Evolutionary conservation across 228 moss, liverwort and hornwort species (phyloP).

Genomic region (Sphagnum magellanicum): DNA sequence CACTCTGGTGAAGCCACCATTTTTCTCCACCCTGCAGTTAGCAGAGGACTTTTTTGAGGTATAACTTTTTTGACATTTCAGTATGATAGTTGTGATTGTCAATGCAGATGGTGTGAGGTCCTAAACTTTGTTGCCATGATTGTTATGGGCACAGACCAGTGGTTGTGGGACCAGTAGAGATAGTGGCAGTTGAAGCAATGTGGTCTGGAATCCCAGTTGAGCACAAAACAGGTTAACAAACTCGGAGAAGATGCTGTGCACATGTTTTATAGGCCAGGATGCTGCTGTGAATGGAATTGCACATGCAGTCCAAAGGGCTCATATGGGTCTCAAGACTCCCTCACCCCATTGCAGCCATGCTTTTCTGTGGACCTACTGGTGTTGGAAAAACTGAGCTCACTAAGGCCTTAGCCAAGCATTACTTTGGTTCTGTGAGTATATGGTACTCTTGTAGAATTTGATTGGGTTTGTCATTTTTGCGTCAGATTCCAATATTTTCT

Average conservation of each 20-base stretch:
- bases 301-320: constrained; percentile 39
- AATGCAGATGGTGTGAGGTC: no score
- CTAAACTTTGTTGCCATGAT: no score
- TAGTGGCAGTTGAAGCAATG: no score
- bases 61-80: no score
- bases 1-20: no score
- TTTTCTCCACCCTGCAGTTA: no score
- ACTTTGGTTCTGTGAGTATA: constrained; percentile 37
- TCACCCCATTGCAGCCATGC: constrained; percentile 47
- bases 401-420: constrained; percentile 40
- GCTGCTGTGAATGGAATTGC: no score
- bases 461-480: neutral
- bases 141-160: constrained; percentile 20
- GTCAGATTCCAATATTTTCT: neutral
- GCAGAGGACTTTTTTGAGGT: no score
- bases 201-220: constrained; percentile 8
- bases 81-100: no score
- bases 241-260: constrained; percentile 28
- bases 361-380: constrained; percentile 54
- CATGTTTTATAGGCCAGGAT: no score
- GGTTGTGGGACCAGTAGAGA: constrained; percentile 7
- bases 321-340: constrained; percentile 46
- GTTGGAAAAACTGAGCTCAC: constrained; percentile 49
- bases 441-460: neutral
- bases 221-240: constrained; percentile 38